Evolutionary conservation across 73 alveolate species (phyloP), one percentile per base, ranked within the genome.

Genomic region (Breviolum minutum): DNA sequence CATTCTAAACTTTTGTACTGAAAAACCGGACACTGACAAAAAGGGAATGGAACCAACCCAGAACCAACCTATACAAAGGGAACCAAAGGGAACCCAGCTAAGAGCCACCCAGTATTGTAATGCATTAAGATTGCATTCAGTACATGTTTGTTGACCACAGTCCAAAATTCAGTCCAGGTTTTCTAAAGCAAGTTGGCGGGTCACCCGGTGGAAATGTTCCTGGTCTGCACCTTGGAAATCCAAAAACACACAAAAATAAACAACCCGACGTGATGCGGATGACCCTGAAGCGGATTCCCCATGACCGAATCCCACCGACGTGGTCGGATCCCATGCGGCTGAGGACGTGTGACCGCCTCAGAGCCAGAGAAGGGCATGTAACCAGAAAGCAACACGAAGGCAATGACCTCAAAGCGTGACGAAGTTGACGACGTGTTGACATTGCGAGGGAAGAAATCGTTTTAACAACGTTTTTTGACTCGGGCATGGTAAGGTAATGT

Each of bases 311-410:
- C 17, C 24, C 74, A 24, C 19, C 16, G 1, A 13, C 63, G 87
- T 7, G 16, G 61, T 10, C 63, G 24, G 4, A 68, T 29, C 6
- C 26, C n/a, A n/a, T n/a, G n/a, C n/a, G n/a, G 69, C 71, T 40
- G 73, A 87, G 84, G 84, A 60, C 2, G 16, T 27, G 60, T 11
- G 77, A 81, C 97, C 17, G 98, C 74, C 90, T 92, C 98, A 22
- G 98, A 92, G 98, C 99, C 99, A 29, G 94, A 63, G 63, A 94
- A 94, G 99, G 99, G 99, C 99, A 94, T 94, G 85, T 94, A 94
- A 64, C 99, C 99, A n/a, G 99, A 94, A 30, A 94, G 99, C 73
- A 94, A 73, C 82, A 94, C 94, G 85, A 94, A 94, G 27, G 99
- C 85, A 63, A 94, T 94, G 54, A 94, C 98, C 98, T 92, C 60